These are phyloP conservation scores for Eragrostis nindensis DNA, from an alignment of 176 grass and related monocot genomes.

Conservation along the genomic window DNA sequence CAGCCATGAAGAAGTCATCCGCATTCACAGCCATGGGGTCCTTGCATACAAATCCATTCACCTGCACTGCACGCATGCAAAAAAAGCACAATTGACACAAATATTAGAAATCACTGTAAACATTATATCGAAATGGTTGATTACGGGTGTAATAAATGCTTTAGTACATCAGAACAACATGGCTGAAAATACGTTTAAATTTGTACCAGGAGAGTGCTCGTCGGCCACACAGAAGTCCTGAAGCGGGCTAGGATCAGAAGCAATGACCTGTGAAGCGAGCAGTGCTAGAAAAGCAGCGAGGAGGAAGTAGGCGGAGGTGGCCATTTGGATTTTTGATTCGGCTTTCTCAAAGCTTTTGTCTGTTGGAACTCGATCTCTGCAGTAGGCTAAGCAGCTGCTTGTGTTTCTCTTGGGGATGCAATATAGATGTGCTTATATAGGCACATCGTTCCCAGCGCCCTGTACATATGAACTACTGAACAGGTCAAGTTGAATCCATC, in stretches of 20 bases:
- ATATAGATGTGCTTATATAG: constrained; percentile 1
- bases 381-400: not conserved
- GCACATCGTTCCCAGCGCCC: not conserved
- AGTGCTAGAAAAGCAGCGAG: not conserved
- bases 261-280: not conserved
- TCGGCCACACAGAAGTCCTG: constrained; percentile 34
- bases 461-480: not conserved
- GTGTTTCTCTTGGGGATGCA: not conserved
- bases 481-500: not conserved
- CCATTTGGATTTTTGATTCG: not conserved
- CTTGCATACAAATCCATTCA: constrained; percentile 47
- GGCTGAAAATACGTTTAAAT: too few relatives aligned
- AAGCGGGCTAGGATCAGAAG: constrained; percentile 38
- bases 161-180: too few relatives aligned
- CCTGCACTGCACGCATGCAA: not conserved
- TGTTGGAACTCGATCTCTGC: not conserved
- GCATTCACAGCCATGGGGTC: constrained; percentile 3
- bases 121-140: too few relatives aligned
- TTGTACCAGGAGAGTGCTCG: not conserved
- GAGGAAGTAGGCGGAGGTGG: constrained; percentile 1
- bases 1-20: constrained; percentile 33
- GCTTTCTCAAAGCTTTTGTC: not conserved
- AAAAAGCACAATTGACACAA: too few relatives aligned
- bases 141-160: too few relatives aligned
- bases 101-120: not conserved